Percentiles rank a stretch among this genome's conserved stretches.
These are phyloP conservation scores for Fusarium clavum DNA, from an alignment of 2,329 filamentous ascomycete genomes.

Conservation along the genomic window DNA sequence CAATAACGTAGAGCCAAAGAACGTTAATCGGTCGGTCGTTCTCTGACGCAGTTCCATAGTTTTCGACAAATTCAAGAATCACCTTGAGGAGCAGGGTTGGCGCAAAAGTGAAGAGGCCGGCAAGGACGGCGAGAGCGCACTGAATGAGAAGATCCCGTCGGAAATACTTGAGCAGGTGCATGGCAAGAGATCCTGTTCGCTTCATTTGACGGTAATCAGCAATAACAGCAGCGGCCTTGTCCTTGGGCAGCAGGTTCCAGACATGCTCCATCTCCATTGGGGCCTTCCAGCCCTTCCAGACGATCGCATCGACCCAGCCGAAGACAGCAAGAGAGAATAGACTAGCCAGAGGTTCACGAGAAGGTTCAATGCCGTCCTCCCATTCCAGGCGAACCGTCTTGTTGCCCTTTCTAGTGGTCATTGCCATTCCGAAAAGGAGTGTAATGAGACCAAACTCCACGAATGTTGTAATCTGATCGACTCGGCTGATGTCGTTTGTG, in stretches of 20 bases:
- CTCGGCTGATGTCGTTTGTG: slow-evolving; percentile 73
- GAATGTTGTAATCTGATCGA: slow-evolving; percentile 72
- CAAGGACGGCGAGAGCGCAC: slow-evolving; percentile 81
- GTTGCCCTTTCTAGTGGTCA: slow-evolving; percentile 91
- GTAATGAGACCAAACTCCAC: slow-evolving; percentile 80
- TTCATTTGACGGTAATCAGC: slow-evolving; percentile 86
- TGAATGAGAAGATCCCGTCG: slow-evolving; percentile 80
- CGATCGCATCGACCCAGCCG: slow-evolving; percentile 88
- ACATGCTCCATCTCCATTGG: slow-evolving; percentile 86
- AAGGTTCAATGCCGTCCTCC: slow-evolving; percentile 88
- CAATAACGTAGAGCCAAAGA: slow-evolving; percentile 94
- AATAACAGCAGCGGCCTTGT: slow-evolving; percentile 86
- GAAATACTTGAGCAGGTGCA: slow-evolving; percentile 88
- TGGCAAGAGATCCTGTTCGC: slow-evolving; percentile 81
- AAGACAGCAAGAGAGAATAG: slow-evolving; percentile 90
- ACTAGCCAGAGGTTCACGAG: slow-evolving; percentile 87
- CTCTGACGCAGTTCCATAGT: slow-evolving; percentile 74
- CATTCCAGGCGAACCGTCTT: slow-evolving; percentile 88
- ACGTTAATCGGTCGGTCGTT: slow-evolving; percentile 81
- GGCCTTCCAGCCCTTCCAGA: slow-evolving; percentile 89
- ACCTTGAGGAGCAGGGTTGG: slow-evolving; percentile 91
- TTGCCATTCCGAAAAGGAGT: slow-evolving; percentile 78
- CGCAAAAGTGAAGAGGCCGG: slow-evolving; percentile 87
- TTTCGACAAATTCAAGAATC: slow-evolving; percentile 94
- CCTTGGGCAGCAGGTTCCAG: slow-evolving; percentile 89